Evolutionary conservation across 2,329 filamentous ascomycete species (phyloP), one percentile per base, ranked within the genome.

Genomic region (Curvularia sp.): DNA sequence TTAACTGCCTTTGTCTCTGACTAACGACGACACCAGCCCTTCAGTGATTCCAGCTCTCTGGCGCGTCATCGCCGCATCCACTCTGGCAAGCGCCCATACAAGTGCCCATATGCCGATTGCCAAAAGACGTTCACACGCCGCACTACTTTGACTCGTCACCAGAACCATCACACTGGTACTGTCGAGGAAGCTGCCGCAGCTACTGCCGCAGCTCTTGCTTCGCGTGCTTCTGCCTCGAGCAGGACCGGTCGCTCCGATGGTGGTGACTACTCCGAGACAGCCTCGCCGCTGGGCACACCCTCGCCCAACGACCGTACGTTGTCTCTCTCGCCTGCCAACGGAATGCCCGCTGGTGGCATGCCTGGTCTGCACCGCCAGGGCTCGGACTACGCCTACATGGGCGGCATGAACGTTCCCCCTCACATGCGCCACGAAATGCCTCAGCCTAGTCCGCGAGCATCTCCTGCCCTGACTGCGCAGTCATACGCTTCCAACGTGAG

Each of bases 61-160:
- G 95, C 95, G 13, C 87, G 95, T 55, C 95, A 99, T 79, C 89
- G 95, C 59, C 88, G 95, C 64, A 98, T 97, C 60, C 95, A 99
- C 75, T 96, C 92, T 4, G 95, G 95, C 58, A 97, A 95, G 79
- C 86, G 95, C 49, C 95, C 95, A 1, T 99, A 98, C 83, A 97
- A 97, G 78, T 99, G 95, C 79, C 93, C 93, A 0, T 98, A 95
- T 71, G 93, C 93, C 59, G 93, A 97, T 77, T 99, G 95, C 78
- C 93, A 98, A 75, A 98, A 98, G 85, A 98, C 94, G 0, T 99
- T 99, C 73, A 99, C 95, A 9, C 89, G 95, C 57, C 90, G 94
- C 64, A 98, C 95, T 0, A 98, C 95, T 2, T 83, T 99, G 61
- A 99, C 94, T 2, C 88, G 95, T 50, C 95, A 99, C 75, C 93